A percentile compares a stretch with the other conserved stretches of the same genome.
Conservation (phyloP, 164 flowering plant genomes). For the Cinnamomum chago region DNA sequence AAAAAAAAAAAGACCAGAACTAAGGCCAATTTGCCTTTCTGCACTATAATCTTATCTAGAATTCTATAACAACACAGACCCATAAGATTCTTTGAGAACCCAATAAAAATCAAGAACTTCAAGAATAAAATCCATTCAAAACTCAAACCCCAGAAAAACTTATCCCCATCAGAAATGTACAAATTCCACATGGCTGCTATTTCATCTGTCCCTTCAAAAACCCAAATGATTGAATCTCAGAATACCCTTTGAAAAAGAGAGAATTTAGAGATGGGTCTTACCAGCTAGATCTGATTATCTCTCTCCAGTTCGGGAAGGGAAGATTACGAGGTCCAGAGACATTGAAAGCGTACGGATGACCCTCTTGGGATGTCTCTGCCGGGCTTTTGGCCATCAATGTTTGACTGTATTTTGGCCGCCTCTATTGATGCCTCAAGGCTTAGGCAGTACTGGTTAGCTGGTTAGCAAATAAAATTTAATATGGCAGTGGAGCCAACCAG, state of each 20-base stretch:
- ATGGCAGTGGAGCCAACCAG: too few relatives aligned
- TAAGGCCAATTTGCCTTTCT: not conserved
- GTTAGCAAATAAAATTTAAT: too few relatives aligned
- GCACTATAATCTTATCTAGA: not conserved
- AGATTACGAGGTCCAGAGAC: conserved; percentile 88
- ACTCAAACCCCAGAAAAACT: not conserved
- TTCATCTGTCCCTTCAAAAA: too few relatives aligned
- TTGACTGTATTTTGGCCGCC: too few relatives aligned
- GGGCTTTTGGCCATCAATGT: conserved; percentile 32
- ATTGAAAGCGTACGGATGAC: conserved; percentile 78
- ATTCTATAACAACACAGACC: not conserved
- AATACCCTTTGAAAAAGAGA: not conserved
- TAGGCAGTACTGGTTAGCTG: too few relatives aligned
- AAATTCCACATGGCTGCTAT: not conserved
- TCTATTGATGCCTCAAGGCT: too few relatives aligned
- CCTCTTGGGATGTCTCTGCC: conserved; percentile 17
- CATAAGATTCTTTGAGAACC: not conserved
- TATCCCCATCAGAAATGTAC: not conserved
- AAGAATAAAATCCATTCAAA: too few relatives aligned
- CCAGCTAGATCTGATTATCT: conserved; percentile 82
- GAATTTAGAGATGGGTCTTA: conserved; percentile 14
- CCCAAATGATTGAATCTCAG: not conserved
- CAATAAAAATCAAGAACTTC: not conserved
- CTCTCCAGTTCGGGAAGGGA: conserved; percentile 78
- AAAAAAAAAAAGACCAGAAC: not conserved